These are phyloP conservation scores for Aegilops bicornis DNA, from an alignment of 176 grass and related monocot genomes.

Conservation along the genomic window DNA sequence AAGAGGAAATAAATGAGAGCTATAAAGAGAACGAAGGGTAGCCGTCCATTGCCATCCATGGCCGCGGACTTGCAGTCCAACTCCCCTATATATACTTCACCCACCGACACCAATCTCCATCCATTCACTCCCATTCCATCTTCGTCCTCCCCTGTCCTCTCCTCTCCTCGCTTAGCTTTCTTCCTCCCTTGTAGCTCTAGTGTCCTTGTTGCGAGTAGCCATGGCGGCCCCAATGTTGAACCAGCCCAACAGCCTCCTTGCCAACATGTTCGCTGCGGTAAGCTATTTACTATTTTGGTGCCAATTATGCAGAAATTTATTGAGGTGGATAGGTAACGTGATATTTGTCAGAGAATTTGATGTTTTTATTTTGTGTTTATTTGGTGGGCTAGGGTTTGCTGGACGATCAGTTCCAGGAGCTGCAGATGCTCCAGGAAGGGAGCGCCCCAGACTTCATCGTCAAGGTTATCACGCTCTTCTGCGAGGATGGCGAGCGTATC, in stretches of 20 bases:
- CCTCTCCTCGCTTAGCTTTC: not conserved
- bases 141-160: not conserved
- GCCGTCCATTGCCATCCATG: not conserved
- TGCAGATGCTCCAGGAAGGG: conserved; percentile 45
- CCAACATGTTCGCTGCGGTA: conserved; percentile 41
- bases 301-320: not conserved
- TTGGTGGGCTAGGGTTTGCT: conserved; percentile 45
- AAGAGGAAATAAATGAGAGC: no score
- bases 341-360: not conserved
- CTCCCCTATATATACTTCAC: not conserved
- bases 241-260: conserved; percentile 39
- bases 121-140: not conserved
- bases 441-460: conserved; percentile 37
- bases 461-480: conserved; percentile 61
- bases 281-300: not conserved
- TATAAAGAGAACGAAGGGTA: not conserved
- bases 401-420: conserved; percentile 58
- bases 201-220: not conserved
- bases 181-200: not conserved
- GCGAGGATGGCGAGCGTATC: conserved; percentile 52
- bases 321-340: not conserved
- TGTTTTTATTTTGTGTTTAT: not conserved
- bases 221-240: conserved; percentile 32
- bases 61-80: not conserved
- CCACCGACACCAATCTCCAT: not conserved